These are phyloP conservation scores for Monosporozyma yasuniensis DNA, from an alignment of 805 yeast species.

Conservation along the genomic window DNA sequence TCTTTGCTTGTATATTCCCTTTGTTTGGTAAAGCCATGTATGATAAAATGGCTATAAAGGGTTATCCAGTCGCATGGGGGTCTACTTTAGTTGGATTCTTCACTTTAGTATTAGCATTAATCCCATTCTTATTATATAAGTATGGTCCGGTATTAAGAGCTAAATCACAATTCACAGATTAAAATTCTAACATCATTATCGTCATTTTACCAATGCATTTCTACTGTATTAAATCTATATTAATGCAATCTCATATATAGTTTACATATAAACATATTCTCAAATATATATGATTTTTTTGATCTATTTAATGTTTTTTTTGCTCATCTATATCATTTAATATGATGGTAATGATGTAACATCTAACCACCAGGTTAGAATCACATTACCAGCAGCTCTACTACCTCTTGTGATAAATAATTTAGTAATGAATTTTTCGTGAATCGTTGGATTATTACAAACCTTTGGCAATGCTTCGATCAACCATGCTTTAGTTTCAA, in stretches of 20 bases:
- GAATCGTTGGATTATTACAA: conserved; percentile 24
- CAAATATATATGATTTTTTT: not conserved
- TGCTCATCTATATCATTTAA: not conserved
- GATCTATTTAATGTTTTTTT: not conserved
- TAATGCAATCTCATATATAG: not conserved
- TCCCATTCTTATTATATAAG: not conserved
- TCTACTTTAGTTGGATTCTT: not conserved
- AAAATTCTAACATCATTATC: not conserved
- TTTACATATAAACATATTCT: not conserved
- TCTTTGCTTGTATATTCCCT: not conserved
- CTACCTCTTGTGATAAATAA: conserved; percentile 57
- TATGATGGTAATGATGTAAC: conserved; percentile 38
- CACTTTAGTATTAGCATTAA: not conserved
- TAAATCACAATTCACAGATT: not conserved
- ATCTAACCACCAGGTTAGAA: conserved; percentile 58
- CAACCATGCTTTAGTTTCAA: conserved; percentile 44
- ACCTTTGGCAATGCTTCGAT: conserved; percentile 20
- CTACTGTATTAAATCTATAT: too few relatives aligned
- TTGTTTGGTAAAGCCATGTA: not conserved
- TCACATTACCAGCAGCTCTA: conserved; percentile 47
- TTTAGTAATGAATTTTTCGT: conserved; percentile 44
- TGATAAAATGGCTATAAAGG: not conserved
- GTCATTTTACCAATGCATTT: too few relatives aligned
- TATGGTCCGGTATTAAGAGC: not conserved
- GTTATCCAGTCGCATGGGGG: not conserved